Conservation (phyloP, 2,329 filamentous ascomycete species). For the Talaromyces islandicus region DNA sequence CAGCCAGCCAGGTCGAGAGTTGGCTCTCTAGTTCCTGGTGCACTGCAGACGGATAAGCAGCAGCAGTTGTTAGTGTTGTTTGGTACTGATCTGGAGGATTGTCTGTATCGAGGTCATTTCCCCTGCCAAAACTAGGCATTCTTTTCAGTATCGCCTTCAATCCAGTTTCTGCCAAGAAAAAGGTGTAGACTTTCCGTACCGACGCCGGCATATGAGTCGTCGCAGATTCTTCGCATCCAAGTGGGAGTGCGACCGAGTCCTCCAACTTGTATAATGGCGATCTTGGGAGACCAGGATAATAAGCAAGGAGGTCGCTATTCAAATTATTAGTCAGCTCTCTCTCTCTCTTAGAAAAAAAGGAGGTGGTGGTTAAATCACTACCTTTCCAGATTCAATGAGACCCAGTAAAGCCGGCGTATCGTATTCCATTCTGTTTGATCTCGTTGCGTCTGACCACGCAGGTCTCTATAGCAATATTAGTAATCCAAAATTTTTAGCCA, state of each 20-base stretch:
- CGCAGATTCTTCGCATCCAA: neutral
- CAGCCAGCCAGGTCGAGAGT: conserved; percentile 1
- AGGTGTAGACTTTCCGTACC: neutral
- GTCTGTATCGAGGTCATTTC: neutral
- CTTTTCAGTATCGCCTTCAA: conserved; percentile 2
- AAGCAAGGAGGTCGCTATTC: neutral
- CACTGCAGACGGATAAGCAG: neutral
- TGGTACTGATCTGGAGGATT: neutral
- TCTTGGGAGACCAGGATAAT: neutral
- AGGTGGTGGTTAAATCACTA: neutral
- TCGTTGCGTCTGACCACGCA: conserved; percentile 1
- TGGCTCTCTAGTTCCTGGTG: conserved; percentile 1
- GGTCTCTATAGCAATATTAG: too few relatives aligned
- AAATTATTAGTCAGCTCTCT: neutral
- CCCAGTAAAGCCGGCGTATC: neutral
- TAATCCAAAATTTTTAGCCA: too few relatives aligned
- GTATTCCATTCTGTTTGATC: conserved; percentile 1
- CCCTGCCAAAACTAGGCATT: neutral
- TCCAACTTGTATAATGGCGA: neutral
- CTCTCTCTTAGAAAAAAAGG: too few relatives aligned
- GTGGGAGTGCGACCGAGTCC: neutral
- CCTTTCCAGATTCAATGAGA: neutral
- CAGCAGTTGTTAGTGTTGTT: neutral
- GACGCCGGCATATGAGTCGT: conserved; percentile 1
- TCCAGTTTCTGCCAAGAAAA: neutral